Conservation (phyloP, 2,329 filamentous ascomycete genomes). For the Cyphellophora europaea region DNA sequence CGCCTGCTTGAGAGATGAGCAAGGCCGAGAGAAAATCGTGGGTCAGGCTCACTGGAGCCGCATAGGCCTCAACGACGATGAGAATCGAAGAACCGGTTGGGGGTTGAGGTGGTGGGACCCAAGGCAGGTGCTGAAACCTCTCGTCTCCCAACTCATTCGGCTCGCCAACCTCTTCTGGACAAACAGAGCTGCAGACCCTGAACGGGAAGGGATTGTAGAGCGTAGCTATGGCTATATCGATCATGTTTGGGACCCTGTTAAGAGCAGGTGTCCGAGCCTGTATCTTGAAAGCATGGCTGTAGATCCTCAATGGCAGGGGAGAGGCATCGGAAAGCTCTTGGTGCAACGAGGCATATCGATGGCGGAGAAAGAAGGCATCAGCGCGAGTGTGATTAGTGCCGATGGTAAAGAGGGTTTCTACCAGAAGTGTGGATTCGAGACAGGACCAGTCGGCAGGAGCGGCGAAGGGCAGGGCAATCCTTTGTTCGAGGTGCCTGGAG, state of each 20-base stretch:
- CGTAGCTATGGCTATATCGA: slow-evolving; percentile 11
- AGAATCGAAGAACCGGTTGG: slow-evolving; percentile 13
- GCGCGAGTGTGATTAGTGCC: slow-evolving; percentile 29
- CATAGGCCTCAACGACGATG: slow-evolving; percentile 8
- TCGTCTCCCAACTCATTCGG: slow-evolving; percentile 29
- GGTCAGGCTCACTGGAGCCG: slow-evolving; percentile 15
- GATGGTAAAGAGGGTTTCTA: slow-evolving; percentile 34
- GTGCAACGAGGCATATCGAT: slow-evolving; percentile 32
- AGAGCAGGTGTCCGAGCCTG: slow-evolving; percentile 24
- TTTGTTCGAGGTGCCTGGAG: slow-evolving; percentile 11
- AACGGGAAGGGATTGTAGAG: slow-evolving; percentile 12
- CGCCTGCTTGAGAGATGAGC: slow-evolving; percentile 1
- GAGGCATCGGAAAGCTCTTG: slow-evolving; percentile 27
- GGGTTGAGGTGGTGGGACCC: slow-evolving; percentile 12
- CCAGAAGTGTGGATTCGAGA: slow-evolving; percentile 24
- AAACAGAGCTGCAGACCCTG: slow-evolving; percentile 11
- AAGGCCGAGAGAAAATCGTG: slow-evolving; percentile 8
- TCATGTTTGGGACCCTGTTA: slow-evolving; percentile 20
- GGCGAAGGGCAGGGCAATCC: slow-evolving; percentile 15
- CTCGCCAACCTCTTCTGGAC: slow-evolving; percentile 16
- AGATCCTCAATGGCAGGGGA: slow-evolving; percentile 28
- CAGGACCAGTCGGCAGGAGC: slow-evolving; percentile 12
- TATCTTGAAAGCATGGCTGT: slow-evolving; percentile 19
- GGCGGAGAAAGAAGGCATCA: slow-evolving; percentile 12
- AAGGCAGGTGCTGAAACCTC: slow-evolving; percentile 26